phyloP scores from a whole-genome alignment of 1,139 yeast genomes.

The Martiniozyma asiatica region DNA sequence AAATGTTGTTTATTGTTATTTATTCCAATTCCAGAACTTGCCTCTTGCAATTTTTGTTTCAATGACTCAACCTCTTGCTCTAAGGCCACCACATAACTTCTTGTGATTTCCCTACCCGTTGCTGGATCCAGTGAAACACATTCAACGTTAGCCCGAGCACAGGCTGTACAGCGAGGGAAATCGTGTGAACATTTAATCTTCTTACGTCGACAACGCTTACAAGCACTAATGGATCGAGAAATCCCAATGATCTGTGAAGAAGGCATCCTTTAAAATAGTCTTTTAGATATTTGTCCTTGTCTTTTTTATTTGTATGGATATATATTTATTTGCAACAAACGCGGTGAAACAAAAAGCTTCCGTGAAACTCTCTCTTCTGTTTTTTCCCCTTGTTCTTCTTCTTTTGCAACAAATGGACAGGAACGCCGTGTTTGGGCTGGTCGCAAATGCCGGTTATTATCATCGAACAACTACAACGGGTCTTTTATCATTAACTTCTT shows the following conservation, averaged over 20 bases:
- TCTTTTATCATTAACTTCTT: constrained; percentile 20
- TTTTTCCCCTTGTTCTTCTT: too few relatives aligned
- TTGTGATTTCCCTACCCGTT: constrained; percentile 75
- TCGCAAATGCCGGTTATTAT: too few relatives aligned
- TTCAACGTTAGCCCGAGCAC: constrained; percentile 55
- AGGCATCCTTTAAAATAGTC: too few relatives aligned
- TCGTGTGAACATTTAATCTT: constrained; percentile 78
- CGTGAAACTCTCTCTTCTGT: too few relatives aligned
- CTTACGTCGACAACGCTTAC: constrained; percentile 68
- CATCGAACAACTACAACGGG: constrained; percentile 19
- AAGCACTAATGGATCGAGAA: constrained; percentile 59
- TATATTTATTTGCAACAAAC: too few relatives aligned
- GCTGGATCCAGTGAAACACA: constrained; percentile 83
- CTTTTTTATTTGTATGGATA: too few relatives aligned
- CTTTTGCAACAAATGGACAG: too few relatives aligned
- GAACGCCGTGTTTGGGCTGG: too few relatives aligned
- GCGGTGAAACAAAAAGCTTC: too few relatives aligned
- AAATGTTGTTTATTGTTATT: too few relatives aligned
- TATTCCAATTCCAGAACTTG: neutral
- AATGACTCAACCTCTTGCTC: constrained; percentile 52
- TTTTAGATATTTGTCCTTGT: too few relatives aligned
- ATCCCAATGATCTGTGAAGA: constrained; percentile 22
- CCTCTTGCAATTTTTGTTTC: constrained; percentile 32
- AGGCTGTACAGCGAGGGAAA: constrained; percentile 66
- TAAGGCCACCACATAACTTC: constrained; percentile 65